Base-by-base conservation (phyloP, 2,329 filamentous ascomycete species). In the Ophiobolus disseminans region DNA sequence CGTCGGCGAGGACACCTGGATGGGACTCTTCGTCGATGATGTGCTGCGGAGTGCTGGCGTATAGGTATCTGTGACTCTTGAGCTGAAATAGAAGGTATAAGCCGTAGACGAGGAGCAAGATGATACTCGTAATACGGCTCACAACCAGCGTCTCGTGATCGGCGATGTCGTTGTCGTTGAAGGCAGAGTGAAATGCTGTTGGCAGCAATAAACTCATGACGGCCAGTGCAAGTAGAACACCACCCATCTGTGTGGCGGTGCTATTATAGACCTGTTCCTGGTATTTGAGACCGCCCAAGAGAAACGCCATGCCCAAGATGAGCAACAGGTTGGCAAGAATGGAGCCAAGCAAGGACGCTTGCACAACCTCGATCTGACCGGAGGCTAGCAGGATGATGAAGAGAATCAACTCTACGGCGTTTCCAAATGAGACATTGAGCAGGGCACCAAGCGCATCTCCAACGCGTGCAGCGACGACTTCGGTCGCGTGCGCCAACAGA, bases 161-260 rank as follows among this genome's bases (percentile, higher is more conserved):
- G 14, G 91, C 91, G 21, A 79, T 74, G 0, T 67, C 67, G 9
- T 76, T 74, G 60, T 88, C 79, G 13, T 74, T 82, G 74, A 94
- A 97, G 0, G 92, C 94, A 13, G 91, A 90, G 68, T 97, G 91
- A 71, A 97, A 97, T 4, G 92, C 92, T 25, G 92, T 96, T 80
- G 92, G 91, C 10, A 97, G 76, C 20, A 96, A 82, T 17, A 96
- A 79, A 77, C 91, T 96, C 75, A 90, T 92, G 52, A 96, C 92
- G 67, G 89, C 92, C 73, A 96, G 75, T 78, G 90, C 95, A 60
- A 97, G 83, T 62, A 97, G 80, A 76, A 91, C 96, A 41, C 92
- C 92, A 70, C 91, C 96, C 90, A 96, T 96, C 72, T 97, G 91
- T 1, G 91, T 96, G 49, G 96, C 90, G 17, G 90, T 96, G 75